A percentile compares a stretch with the other conserved stretches of the same genome.
Evolutionary conservation across 306 rosid species (phyloP).

Genomic region (Fragaria ananassa): DNA sequence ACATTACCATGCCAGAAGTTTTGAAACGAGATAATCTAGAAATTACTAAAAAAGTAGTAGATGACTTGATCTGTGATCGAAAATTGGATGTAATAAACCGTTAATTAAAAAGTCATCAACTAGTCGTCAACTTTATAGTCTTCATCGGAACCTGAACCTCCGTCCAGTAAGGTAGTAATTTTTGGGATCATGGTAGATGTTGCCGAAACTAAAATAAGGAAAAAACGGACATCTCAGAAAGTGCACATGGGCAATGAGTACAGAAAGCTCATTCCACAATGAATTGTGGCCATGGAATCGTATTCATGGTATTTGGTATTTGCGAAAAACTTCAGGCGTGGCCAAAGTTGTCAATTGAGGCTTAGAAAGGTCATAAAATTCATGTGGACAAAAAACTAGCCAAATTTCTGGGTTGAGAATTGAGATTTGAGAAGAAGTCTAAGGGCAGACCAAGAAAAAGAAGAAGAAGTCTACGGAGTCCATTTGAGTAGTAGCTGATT

Average conservation of each 20-base stretch:
- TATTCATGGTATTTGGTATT: background rate
- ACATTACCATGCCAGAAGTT: background rate
- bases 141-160: too few species aligned
- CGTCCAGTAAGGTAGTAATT: background rate
- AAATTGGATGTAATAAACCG: too few species aligned
- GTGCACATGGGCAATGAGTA: background rate
- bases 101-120: too few species aligned
- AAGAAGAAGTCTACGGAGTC: background rate
- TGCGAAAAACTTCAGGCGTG: background rate
- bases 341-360: background rate
- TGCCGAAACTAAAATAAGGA: background rate
- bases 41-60: background rate
- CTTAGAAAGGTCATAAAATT: background rate
- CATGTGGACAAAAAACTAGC: background rate
- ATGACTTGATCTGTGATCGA: background rate
- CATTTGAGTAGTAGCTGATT: background rate
- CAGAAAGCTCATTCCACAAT: background rate
- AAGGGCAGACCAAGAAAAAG: too few species aligned
- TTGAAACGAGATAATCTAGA: background rate
- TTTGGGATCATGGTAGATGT: background rate
- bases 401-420: too few species aligned
- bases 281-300: background rate
- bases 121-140: too few species aligned
- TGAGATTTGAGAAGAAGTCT: background rate
- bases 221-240: background rate